phyloP scores from a whole-genome alignment of 805 yeast species.

The Myxozyma mucilagina region DNA sequence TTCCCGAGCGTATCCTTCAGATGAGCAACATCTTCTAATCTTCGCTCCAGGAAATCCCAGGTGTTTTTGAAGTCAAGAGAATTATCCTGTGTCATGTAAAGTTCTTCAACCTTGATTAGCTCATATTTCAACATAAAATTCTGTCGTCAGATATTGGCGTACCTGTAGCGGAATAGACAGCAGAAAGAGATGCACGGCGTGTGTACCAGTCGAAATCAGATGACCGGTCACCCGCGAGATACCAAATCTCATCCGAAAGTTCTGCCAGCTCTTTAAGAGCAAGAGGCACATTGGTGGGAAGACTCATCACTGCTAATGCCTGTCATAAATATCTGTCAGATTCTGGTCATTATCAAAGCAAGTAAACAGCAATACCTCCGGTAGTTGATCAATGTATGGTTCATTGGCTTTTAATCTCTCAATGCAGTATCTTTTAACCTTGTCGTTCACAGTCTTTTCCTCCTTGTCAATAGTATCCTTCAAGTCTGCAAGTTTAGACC shows the following conservation, averaged over 20 bases:
- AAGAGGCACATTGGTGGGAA: slow-evolving; percentile 59
- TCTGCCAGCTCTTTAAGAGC: slow-evolving; percentile 70
- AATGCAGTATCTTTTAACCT: slow-evolving; percentile 46
- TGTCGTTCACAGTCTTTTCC: slow-evolving; percentile 47
- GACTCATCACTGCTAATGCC: slow-evolving; percentile 61
- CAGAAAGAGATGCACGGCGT: slow-evolving; percentile 70
- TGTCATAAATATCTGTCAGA: slow-evolving; percentile 13
- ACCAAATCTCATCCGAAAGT: slow-evolving; percentile 80
- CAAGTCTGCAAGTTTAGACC: slow-evolving; percentile 39
- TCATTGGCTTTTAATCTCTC: slow-evolving; percentile 54
- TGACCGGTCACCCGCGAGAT: slow-evolving; percentile 72
- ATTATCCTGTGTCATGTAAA: slow-evolving; percentile 75
- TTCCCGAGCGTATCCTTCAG: slow-evolving; percentile 63
- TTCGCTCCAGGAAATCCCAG: slow-evolving; percentile 59
- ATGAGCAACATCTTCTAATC: slow-evolving; percentile 53
- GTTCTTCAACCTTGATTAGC: slow-evolving; percentile 45
- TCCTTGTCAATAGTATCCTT: slow-evolving; percentile 23
- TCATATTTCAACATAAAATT: background rate
- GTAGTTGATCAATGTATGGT: slow-evolving; percentile 46
- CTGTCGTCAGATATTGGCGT: background rate
- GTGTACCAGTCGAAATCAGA: slow-evolving; percentile 90
- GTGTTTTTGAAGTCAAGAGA: slow-evolving; percentile 60
- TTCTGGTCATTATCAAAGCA: background rate
- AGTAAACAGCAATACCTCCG: slow-evolving; percentile 41
- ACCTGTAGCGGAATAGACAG: slow-evolving; percentile 60